Conservation (phyloP, 345 rosid species). For the Fremontodendron californicum region DNA sequence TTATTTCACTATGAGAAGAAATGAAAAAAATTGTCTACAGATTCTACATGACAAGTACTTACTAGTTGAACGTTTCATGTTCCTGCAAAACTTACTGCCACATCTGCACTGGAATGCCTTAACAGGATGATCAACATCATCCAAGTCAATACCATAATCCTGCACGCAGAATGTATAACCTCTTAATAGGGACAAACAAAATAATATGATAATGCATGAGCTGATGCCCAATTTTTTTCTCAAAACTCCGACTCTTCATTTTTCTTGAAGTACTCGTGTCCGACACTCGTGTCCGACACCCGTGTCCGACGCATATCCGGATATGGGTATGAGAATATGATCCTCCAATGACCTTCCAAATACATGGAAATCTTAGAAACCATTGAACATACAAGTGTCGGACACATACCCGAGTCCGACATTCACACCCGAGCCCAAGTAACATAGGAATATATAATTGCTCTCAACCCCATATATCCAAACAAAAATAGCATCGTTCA, state of each 20-base stretch:
- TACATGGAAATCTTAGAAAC: no score
- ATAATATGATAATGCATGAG: background rate
- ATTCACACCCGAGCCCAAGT: no score
- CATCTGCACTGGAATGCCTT: conserved; percentile 63
- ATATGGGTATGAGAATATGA: no score
- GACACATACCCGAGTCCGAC: no score
- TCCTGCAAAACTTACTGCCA: conserved; percentile 75
- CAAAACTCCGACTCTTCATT: no score
- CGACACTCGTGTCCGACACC: no score
- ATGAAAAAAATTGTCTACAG: background rate
- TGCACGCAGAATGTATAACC: conserved; percentile 24
- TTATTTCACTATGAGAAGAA: background rate
- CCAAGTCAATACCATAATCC: conserved; percentile 95
- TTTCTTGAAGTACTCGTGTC: no score
- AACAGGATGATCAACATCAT: conserved; percentile 51
- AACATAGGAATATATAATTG: background rate
- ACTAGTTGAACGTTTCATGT: conserved; percentile 48
- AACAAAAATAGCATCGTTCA: background rate
- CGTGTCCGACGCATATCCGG: no score
- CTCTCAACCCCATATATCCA: background rate
- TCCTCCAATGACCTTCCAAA: no score
- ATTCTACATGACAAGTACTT: conserved; percentile 27
- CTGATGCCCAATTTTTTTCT: background rate
- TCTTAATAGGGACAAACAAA: background rate
- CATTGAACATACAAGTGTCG: no score